Evolutionary conservation across 805 yeast genomes (phyloP).

Genomic region (Kazachstania kunashirensis): DNA sequence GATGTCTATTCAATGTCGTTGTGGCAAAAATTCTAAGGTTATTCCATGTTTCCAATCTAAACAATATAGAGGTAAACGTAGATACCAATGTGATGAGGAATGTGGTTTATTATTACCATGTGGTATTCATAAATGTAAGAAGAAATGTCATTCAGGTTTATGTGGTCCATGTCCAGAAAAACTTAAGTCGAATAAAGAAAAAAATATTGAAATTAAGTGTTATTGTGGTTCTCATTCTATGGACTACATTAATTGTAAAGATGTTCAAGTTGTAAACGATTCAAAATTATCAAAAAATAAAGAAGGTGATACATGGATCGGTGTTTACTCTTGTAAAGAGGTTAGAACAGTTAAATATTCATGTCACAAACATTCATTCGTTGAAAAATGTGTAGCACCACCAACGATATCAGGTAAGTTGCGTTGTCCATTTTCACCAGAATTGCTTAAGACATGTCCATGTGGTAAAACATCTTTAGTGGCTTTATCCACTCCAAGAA

Average conservation of each 20-base stretch:
- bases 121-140: conserved; percentile 56
- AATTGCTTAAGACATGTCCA: conserved; percentile 52
- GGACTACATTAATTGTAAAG: conserved; percentile 28
- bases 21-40: conserved; percentile 61
- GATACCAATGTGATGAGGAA: conserved; percentile 39
- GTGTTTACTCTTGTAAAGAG: conserved; percentile 41
- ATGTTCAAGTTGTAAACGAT: conserved; percentile 34
- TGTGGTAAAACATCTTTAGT: conserved; percentile 60
- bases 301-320: conserved; percentile 37
- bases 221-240: conserved; percentile 61
- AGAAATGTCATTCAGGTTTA: conserved; percentile 66
- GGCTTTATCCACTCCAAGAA: conserved; percentile 35
- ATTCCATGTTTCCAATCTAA: conserved; percentile 63
- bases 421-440: conserved; percentile 58
- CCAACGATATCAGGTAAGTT: conserved; percentile 20
- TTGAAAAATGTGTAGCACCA: conserved; percentile 32
- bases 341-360: conserved; percentile 41
- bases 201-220: conserved; percentile 36
- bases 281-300: conserved; percentile 28
- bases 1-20: conserved; percentile 57
- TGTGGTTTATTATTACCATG: conserved; percentile 63
- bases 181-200: conserved; percentile 20
- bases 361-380: conserved; percentile 59
- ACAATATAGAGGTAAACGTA: conserved; percentile 42
- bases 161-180: conserved; percentile 65